These are phyloP conservation scores for Schizonepeta tenuifolia DNA, from an alignment of 257 asterid species.

Conservation along the genomic window DNA sequence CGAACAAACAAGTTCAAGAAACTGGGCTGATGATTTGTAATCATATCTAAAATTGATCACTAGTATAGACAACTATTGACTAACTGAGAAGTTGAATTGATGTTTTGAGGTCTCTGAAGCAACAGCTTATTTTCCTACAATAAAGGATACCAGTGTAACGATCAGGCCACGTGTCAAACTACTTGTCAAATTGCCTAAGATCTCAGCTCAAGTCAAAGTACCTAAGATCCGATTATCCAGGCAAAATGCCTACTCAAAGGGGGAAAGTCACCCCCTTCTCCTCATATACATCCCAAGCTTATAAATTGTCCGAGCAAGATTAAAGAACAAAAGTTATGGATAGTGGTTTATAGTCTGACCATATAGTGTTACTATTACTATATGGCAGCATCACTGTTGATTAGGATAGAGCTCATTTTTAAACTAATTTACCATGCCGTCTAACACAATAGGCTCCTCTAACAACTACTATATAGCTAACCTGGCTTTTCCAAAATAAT, in stretches of 20 bases:
- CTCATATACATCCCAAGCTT: neutral
- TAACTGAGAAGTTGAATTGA: neutral
- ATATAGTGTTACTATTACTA: too few species aligned
- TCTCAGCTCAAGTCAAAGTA: neutral
- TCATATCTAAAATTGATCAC: neutral
- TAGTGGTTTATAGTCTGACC: neutral
- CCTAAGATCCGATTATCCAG: neutral
- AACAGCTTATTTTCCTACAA: neutral
- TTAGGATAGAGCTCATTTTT: neutral
- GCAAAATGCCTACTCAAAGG: neutral
- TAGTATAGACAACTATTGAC: neutral
- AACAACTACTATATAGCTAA: neutral
- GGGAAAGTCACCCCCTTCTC: constrained; percentile 6
- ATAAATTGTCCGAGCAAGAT: neutral
- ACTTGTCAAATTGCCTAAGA: neutral
- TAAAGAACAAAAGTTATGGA: neutral
- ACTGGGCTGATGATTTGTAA: neutral
- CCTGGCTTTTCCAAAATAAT: neutral
- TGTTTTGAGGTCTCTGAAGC: neutral
- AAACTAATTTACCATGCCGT: neutral
- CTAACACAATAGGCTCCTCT: neutral
- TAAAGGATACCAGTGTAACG: neutral
- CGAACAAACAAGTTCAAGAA: neutral
- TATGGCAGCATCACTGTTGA: neutral
- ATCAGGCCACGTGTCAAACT: neutral